These are phyloP conservation scores for Xylaria multiplex DNA, from an alignment of 2,329 filamentous ascomycete genomes.

Conservation along the genomic window DNA sequence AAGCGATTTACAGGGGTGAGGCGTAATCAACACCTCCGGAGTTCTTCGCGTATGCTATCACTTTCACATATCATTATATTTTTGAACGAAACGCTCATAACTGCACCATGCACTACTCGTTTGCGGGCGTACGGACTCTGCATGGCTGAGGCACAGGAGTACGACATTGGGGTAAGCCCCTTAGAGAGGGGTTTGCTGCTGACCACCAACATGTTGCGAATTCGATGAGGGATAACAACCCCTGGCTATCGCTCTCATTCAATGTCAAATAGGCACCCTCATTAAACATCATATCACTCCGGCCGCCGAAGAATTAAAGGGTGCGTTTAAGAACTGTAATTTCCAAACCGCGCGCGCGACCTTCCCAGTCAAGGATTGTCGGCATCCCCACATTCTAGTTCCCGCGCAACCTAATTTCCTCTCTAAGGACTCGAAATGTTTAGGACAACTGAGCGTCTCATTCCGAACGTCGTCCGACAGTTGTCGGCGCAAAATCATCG, in stretches of 20 bases:
- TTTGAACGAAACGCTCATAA: too few species aligned
- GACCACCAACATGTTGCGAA: background rate
- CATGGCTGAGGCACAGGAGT: background rate
- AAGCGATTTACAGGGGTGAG: too few species aligned
- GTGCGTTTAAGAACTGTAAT: background rate
- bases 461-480: constrained; percentile 32
- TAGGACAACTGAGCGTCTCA: constrained; percentile 29
- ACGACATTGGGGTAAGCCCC: background rate
- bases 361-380: background rate
- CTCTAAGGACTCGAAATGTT: constrained; percentile 15
- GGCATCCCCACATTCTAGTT: background rate
- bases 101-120: background rate
- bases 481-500: background rate
- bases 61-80: too few species aligned
- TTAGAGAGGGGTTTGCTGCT: background rate
- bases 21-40: too few species aligned
- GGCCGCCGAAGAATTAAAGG: background rate
- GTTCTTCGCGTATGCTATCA: too few species aligned
- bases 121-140: background rate
- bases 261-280: background rate
- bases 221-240: background rate
- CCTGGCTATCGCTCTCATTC: background rate
- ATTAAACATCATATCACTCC: background rate
- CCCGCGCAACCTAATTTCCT: background rate
- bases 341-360: background rate